Evolutionary conservation across 2,329 filamentous ascomycete species (phyloP).

Genomic region (Colletotrichum sidae): DNA sequence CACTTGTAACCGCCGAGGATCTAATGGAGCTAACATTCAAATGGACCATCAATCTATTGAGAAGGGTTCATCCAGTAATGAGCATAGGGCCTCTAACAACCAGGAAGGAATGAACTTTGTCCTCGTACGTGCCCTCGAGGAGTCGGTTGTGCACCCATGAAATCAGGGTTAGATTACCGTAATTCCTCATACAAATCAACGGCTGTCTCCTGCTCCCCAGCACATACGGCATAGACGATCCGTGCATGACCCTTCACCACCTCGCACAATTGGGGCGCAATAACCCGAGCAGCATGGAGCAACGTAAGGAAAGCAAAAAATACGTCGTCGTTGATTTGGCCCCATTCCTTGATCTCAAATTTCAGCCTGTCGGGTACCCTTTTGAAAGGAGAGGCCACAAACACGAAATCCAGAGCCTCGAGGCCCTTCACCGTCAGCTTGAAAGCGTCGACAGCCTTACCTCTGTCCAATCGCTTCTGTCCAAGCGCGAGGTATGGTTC

Average conservation of each 20-base stretch:
- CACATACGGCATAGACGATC: conserved; percentile 41
- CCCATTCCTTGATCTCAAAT: conserved; percentile 43
- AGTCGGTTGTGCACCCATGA: no score
- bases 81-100: no score
- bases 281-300: conserved; percentile 32
- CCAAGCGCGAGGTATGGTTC: conserved; percentile 40
- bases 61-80: no score
- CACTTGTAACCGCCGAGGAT: no score
- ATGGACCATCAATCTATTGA: no score
- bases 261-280: conserved; percentile 41
- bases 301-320: conserved; percentile 37
- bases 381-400: conserved; percentile 35
- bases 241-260: conserved; percentile 38
- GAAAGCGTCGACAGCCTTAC: conserved; percentile 32
- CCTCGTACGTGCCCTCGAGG: no score
- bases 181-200: background rate
- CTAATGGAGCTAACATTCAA: no score
- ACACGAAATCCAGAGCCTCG: conserved; percentile 42
- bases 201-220: conserved; percentile 40
- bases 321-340: conserved; percentile 22
- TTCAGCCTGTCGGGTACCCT: conserved; percentile 1
- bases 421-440: conserved; percentile 41
- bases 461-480: background rate
- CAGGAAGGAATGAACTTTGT: no score
- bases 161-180: no score